Evolutionary conservation across 257 asterid species (phyloP), one percentile per base, ranked within the genome.

Genomic region (Solanum ossicruentum): DNA sequence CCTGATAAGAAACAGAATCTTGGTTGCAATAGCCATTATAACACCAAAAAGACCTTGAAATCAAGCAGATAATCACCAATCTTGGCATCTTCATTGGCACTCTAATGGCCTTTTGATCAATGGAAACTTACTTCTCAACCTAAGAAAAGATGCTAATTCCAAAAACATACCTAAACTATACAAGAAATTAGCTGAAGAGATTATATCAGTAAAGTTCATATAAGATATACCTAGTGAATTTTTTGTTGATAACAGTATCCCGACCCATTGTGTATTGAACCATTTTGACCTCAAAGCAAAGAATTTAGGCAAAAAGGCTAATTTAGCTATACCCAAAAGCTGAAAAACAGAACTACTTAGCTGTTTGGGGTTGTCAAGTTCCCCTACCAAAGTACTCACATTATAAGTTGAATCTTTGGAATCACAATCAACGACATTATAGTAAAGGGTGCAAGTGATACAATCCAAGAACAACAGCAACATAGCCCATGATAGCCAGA

Each of bases 201-300:
- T 91, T 0, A 92, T 89, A 80, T 92, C 92, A 0, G 90, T 79
- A 23, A 91, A 94, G 71, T 88, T 89, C 94, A 92, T 85, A 80
- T 89, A 92, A 5, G 98, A 94, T 6, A 92, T 92, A 1, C 89
- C 92, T 0, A 93, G 84, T 7, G 94, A 93, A 6, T 90, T 87
- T 51, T 39, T 12, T 1, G 96, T 91, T n/a, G 98, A 91, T 20
- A 87, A 26, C 71, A 89, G 8, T 12, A 95, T 93, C 87, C 98
- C 98, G 4, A 91, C 89, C 97, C 95, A 93, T 2, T 97, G 98
- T 54, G 97, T 93, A 12, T 90, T 58, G 69, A 94, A 93, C 98
- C 97, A 85, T 77, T 88, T 88, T 4, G 95, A 92, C 26, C 93
- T 84, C 17, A 52, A 10, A 7, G 88, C 92, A 36, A 88, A 92